A percentile compares a stretch with the other conserved stretches of the same genome.
These are phyloP conservation scores for Acanthamoeba lenticulata DNA, from an alignment of 208 protist species.

Conservation along the genomic window DNA sequence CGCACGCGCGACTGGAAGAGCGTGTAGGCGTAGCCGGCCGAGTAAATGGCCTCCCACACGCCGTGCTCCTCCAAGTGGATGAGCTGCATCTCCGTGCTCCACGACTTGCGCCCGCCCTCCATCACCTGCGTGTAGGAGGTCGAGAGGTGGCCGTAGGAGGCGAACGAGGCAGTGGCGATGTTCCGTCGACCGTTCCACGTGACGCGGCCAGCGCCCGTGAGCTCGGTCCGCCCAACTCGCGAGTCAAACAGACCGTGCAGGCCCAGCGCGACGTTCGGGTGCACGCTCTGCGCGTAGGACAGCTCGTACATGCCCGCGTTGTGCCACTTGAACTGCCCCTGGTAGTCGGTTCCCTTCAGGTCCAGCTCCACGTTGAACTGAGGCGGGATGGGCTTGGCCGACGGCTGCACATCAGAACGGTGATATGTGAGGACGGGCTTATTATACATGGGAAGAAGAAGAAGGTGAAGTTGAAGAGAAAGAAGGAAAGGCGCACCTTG, in stretches of 20 bases:
- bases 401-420: constrained; percentile 3
- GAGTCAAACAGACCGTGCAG: neutral
- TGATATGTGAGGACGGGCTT: too few relatives aligned
- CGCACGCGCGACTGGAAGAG: neutral
- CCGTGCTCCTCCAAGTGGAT: neutral
- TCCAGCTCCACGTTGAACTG: constrained; percentile 26
- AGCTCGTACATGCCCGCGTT: constrained; percentile 25
- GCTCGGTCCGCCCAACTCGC: neutral
- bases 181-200: neutral
- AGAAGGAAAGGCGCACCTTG: neutral
- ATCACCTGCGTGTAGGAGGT: constrained; percentile 13
- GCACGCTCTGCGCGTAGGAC: neutral
- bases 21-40: constrained; percentile 32
- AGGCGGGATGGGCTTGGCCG: neutral
- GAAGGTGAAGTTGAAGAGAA: neutral
- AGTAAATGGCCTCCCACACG: constrained; percentile 27
- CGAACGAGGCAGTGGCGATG: neutral
- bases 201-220: neutral
- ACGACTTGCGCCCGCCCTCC: constrained; percentile 13
- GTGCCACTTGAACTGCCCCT: constrained; percentile 25
- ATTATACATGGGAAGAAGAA: neutral
- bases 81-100: constrained; percentile 40
- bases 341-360: constrained; percentile 14
- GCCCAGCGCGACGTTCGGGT: neutral
- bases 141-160: constrained; percentile 2